Evolutionary conservation across 345 rosid species (phyloP).

Genomic region (Triadica sebifera): DNA sequence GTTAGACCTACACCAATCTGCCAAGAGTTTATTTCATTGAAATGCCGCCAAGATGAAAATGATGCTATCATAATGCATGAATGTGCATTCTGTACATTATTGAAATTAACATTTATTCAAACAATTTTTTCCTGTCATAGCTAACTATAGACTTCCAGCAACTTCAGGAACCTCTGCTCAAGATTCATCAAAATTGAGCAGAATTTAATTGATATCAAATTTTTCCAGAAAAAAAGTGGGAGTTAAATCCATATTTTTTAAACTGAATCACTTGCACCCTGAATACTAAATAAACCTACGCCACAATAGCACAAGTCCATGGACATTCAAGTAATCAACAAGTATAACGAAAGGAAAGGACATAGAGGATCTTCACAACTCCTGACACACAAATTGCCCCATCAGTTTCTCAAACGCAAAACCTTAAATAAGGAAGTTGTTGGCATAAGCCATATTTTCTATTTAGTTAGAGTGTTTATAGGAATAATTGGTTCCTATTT

Average conservation of each 20-base stretch:
- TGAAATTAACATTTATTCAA: background rate
- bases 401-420: background rate
- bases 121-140: background rate
- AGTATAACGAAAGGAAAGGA: background rate
- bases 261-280: no score
- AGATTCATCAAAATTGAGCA: background rate
- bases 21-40: background rate
- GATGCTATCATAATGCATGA: background rate
- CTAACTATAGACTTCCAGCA: background rate
- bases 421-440: background rate
- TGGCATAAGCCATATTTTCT: no score
- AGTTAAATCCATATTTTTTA: background rate
- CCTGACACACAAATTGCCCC: background rate
- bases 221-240: background rate
- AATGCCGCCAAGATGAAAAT: conserved; percentile 3
- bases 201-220: background rate
- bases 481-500: no score
- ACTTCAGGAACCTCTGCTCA: background rate
- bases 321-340: background rate
- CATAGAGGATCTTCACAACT: background rate
- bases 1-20: conserved; percentile 89
- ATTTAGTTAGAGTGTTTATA: no score
- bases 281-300: background rate
- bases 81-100: background rate
- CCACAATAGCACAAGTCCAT: background rate